phyloP scores from a whole-genome alignment of 192 early-diverging fungal species.

The Linnemannia elongata region DNA sequence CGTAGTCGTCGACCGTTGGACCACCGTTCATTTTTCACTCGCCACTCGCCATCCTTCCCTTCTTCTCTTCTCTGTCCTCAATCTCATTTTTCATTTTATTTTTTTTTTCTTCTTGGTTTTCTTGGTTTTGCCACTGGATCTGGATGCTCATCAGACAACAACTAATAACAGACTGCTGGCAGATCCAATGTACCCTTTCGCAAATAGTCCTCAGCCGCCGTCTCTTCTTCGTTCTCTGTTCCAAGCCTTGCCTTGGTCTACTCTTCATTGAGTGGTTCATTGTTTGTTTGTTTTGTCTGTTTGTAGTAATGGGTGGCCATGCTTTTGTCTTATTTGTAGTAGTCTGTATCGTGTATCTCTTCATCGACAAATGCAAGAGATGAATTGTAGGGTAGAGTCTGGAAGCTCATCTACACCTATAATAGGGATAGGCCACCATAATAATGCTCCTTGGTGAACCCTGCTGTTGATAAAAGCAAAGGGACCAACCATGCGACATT shows the following conservation, averaged over 20 bases:
- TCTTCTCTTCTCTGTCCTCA: not conserved
- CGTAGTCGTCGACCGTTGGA: no score
- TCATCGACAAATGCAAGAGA: not conserved
- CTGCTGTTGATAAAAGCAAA: not conserved
- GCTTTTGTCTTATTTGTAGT: not conserved
- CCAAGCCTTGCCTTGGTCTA: no score
- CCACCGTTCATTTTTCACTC: no score
- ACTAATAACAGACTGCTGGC: not conserved
- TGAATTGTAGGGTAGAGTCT: not conserved
- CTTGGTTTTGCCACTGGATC: conserved; percentile 1
- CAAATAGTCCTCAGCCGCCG: not conserved
- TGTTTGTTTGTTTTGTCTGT: not conserved
- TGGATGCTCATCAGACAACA: not conserved
- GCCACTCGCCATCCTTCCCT: not conserved
- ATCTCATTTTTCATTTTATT: not conserved
- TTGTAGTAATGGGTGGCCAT: not conserved
- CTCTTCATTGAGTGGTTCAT: not conserved
- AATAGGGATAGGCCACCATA: not conserved
- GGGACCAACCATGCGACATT: not conserved
- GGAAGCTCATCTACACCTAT: not conserved
- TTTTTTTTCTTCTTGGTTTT: no score
- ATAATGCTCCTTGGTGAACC: not conserved
- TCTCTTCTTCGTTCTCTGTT: no score
- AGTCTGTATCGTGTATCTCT: not conserved
- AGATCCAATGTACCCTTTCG: not conserved